Evolutionary conservation across 495 filamentous ascomycete genomes (phyloP).

Genomic region (Aspergillus olivimuriae): DNA sequence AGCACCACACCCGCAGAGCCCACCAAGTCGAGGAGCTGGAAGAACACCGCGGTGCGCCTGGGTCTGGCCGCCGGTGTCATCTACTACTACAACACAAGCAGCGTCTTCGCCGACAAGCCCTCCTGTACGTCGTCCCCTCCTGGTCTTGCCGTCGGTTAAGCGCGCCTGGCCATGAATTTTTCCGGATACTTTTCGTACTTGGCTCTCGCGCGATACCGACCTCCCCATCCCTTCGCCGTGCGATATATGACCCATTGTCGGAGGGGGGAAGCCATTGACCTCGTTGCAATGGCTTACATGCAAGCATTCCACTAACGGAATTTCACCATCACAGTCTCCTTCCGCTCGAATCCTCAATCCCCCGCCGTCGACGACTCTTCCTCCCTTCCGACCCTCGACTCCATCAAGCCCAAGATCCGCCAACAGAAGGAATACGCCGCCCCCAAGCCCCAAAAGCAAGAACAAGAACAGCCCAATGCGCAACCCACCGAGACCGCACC

Average conservation of each 20-base stretch:
- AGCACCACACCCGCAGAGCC: conserved; percentile 56
- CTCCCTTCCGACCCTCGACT: conserved; percentile 38
- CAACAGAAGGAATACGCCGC: conserved; percentile 22
- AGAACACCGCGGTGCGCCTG: conserved; percentile 64
- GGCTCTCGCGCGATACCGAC: no score
- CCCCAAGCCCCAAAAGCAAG: conserved; percentile 34
- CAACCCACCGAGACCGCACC: neutral
- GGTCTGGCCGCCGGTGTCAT: conserved; percentile 69
- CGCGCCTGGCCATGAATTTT: neutral
- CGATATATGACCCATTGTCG: no score
- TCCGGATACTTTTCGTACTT: neutral
- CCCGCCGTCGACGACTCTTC: conserved; percentile 22
- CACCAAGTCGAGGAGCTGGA: conserved; percentile 72
- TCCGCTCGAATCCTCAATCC: conserved; percentile 15
- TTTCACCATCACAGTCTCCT: conserved; percentile 22
- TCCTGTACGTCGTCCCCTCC: conserved; percentile 50
- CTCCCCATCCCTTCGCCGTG: no score
- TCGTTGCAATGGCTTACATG: no score
- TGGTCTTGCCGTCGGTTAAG: neutral
- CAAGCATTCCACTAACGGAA: conserved; percentile 1
- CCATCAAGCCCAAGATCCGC: conserved; percentile 37
- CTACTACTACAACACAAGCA: conserved; percentile 91
- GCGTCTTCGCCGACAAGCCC: conserved; percentile 77
- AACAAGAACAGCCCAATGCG: neutral
- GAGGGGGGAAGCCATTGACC: no score